Percentiles rank a stretch among this genome's conserved stretches.
Evolutionary conservation across 306 rosid genomes (phyloP).

Genomic region (Ochetophila trinervis): DNA sequence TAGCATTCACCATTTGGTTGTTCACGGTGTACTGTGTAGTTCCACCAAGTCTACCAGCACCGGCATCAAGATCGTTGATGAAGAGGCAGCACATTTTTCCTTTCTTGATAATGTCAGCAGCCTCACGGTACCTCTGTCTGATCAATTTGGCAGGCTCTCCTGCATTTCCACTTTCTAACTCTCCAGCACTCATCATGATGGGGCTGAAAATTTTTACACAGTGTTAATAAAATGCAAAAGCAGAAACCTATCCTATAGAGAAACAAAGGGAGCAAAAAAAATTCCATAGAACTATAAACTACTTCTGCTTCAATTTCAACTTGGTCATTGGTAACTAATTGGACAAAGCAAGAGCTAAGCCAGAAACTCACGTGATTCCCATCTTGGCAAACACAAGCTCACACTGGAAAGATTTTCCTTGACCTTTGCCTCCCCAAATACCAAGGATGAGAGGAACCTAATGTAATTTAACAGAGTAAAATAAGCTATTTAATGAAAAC

Average conservation of each 20-base stretch:
- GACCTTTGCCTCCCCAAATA: conserved; percentile 53
- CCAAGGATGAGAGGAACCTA: conserved; percentile 49
- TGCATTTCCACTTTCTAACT: conserved; percentile 49
- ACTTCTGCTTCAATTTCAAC: background rate
- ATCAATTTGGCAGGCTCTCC: conserved; percentile 52
- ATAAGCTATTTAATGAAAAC: conserved; percentile 5
- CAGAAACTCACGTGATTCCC: conserved; percentile 42
- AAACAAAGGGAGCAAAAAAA: background rate
- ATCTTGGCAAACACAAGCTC: conserved; percentile 52
- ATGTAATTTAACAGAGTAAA: background rate
- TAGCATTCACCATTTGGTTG: conserved; percentile 62
- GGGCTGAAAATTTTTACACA: conserved; percentile 28
- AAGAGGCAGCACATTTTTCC: conserved; percentile 58
- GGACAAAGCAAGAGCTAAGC: background rate
- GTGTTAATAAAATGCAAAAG: background rate
- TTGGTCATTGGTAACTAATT: background rate
- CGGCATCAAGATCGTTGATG: conserved; percentile 62
- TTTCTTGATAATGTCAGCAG: conserved; percentile 45
- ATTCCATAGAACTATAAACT: background rate
- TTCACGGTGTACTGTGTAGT: conserved; percentile 61
- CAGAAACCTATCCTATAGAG: background rate
- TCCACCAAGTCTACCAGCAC: conserved; percentile 58
- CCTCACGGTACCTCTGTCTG: conserved; percentile 46
- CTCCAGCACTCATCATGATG: conserved; percentile 58
- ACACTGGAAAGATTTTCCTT: conserved; percentile 56